These are phyloP conservation scores for Cryptococcus floricola DNA, from an alignment of 1,284 basidiomycete species.

Conservation along the genomic window DNA sequence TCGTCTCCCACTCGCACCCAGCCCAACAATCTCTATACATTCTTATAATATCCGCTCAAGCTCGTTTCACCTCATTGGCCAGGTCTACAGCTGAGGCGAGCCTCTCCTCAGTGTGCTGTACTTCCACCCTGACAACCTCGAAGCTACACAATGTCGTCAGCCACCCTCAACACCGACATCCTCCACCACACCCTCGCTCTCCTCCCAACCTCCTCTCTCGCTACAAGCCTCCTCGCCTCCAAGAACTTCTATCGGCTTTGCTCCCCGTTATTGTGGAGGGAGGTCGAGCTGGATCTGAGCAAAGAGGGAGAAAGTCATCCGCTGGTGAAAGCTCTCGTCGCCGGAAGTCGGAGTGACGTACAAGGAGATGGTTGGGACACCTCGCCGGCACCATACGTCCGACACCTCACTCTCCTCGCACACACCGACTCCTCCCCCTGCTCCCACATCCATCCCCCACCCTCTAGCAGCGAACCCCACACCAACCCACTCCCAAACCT, in stretches of 20 bases:
- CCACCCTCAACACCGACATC: background rate
- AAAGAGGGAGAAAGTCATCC: background rate
- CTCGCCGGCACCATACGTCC: background rate
- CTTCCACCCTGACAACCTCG: too few relatives aligned
- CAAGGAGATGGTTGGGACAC: background rate
- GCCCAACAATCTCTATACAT: too few relatives aligned
- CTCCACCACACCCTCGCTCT: background rate
- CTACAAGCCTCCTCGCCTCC: background rate
- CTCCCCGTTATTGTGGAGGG: background rate
- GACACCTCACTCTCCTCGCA: background rate
- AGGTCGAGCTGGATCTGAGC: background rate
- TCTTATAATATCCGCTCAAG: too few relatives aligned
- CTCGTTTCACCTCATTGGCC: too few relatives aligned
- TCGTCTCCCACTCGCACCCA: too few relatives aligned
- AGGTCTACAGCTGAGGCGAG: too few relatives aligned
- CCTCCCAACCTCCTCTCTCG: background rate
- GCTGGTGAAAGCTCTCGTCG: too few relatives aligned
- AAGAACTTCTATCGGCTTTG: background rate
- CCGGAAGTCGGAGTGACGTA: too few relatives aligned
- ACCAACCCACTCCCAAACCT: background rate
- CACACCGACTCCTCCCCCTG: background rate
- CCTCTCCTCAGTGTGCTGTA: too few relatives aligned
- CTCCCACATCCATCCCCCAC: background rate
- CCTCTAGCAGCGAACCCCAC: background rate
- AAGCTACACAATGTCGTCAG: too few relatives aligned